Base-by-base conservation (phyloP, 805 yeast genomes). In the Pichia cephalocereana region DNA sequence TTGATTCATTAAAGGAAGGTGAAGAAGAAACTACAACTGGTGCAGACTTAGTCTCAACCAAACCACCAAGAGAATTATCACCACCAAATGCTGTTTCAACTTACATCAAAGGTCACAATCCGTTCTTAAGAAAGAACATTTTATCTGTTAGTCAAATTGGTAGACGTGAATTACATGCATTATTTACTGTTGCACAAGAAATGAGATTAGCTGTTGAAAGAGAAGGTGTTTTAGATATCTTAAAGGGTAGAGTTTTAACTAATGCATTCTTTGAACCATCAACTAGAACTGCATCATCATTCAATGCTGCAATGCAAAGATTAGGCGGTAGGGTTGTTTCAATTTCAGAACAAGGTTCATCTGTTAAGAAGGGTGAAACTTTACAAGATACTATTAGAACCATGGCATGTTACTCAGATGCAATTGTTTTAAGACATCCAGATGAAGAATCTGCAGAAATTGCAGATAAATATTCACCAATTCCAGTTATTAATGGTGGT, bases 261-360 rank as follows among this genome's bases (percentile, higher is more conserved):
- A 95, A 98, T 11, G 83, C 93, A 74, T 93, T 93, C 75, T 93
- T 89, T 68, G 99, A 93, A 73, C 99, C 99, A 57, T 88, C 96
- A 7, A 95, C 99, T 38, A 80, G 99, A 71, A 93, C 99, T 34
- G 80, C 95, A 18, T 82, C 97, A 23, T 93, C 98, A 1, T 95
- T 95, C 66, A 96, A 93, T 67, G 96, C 96, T 59, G 99, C 99
- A 52, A 93, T 93, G 99, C 98, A 93, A 75, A 86, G 99, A 72
- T 76, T 93, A 60, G 99, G 99, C 67, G 99, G 99, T 64, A 81
- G 96, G 69, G 96, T 89, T 57, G 86, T 95, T 57, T 78, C 95
- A 47, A 85, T 93, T 55, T 76, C 86, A 53, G 85, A 93, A 52
- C 80, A 78, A 55, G 76, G 89, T 34, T 90, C 98, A n/a, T 87